These are phyloP conservation scores for Rhazya stricta DNA, from an alignment of 257 asterid genomes.

Conservation along the genomic window DNA sequence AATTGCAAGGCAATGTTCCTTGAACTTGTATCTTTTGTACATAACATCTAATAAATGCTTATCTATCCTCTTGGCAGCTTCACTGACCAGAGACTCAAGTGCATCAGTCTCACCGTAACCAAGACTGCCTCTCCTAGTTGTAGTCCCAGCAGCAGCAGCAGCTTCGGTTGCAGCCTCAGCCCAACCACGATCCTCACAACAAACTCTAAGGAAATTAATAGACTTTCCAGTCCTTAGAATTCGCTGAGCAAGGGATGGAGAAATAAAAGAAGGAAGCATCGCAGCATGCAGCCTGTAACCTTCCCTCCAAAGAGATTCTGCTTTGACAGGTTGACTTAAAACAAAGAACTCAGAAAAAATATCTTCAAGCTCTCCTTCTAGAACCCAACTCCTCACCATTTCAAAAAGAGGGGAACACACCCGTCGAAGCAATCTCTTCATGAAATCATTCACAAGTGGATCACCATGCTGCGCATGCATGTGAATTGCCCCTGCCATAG, in stretches of 20 bases:
- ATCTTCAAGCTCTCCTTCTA: constrained; percentile 99
- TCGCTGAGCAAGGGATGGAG: constrained; percentile 87
- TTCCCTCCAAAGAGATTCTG: constrained; percentile 98
- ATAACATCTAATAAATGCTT: constrained; percentile 84
- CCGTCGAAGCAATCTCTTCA: constrained; percentile 81
- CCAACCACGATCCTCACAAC: constrained; percentile 98
- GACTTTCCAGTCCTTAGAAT: constrained; percentile 96
- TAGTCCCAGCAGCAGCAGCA: constrained; percentile 90
- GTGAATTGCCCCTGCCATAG: constrained; percentile 99
- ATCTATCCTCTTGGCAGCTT: constrained; percentile 92
- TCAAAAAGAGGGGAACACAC: constrained; percentile 98
- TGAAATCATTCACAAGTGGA: constrained; percentile 86
- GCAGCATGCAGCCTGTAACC: constrained; percentile 81
- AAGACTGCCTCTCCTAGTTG: constrained; percentile 84
- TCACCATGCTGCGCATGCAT: constrained; percentile 98
- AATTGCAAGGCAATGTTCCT: constrained; percentile 96
- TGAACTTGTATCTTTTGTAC: constrained; percentile 72
- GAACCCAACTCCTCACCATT: constrained; percentile 99
- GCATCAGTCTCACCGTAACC: constrained; percentile 98
- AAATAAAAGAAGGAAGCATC: constrained; percentile 93
- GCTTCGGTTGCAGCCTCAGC: constrained; percentile 92
- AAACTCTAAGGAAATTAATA: constrained; percentile 88
- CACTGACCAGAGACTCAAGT: constrained; percentile 79
- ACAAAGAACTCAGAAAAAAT: constrained; percentile 85
- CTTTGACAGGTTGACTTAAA: constrained; percentile 86